Base-by-base conservation (phyloP, 2,329 filamentous ascomycete genomes). In the Onygenales sp. region DNA sequence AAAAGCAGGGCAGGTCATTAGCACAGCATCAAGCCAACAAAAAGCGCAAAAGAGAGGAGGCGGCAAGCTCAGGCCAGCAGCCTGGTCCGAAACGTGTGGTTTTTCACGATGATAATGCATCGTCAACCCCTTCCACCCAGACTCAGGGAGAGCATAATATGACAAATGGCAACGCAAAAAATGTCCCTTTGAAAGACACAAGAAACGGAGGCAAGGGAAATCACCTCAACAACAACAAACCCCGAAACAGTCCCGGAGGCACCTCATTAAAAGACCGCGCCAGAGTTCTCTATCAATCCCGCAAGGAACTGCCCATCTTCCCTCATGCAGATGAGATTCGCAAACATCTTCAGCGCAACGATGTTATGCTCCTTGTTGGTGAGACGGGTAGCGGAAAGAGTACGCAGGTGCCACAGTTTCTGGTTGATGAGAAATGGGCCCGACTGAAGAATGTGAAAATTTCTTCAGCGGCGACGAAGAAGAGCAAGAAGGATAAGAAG, bases 351-450 rank as follows among this genome's bases (percentile, higher is more conserved):
- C 74, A 74, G 10, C 72, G 81, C 36, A 83, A 82, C 57, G 82
- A 94, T 62, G 82, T 95, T 1, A 79, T 98, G 50, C 77, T 98
- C 0, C 74, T 98, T 11, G 86, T 93, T 2, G 92, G 92, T 73
- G 92, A 97, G 69, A 98, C 93, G 0, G 93, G 93, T 67, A 95
- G 88, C 11, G 93, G 93, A 66, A 98, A 98, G 72, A 94, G 88
- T 74, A 98, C 93, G 0, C 93, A 98, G 70, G 85, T 96, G 0
- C 92, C 93, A 0, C 93, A 97, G 64, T 96, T 95, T 57, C 74
- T 98, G 6, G 81, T 86, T 45, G 73, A 77, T 31, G 87, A 96
- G 63, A 71, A 81, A 6, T 97, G 91, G 90, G 95, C 90, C 67
- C 77, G 74, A 52, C 79, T 77, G 37, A 77, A 76, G 54, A 81